These are phyloP conservation scores for Picea sitchensis DNA, from an alignment of 75 land plant species.

Conservation along the genomic window DNA sequence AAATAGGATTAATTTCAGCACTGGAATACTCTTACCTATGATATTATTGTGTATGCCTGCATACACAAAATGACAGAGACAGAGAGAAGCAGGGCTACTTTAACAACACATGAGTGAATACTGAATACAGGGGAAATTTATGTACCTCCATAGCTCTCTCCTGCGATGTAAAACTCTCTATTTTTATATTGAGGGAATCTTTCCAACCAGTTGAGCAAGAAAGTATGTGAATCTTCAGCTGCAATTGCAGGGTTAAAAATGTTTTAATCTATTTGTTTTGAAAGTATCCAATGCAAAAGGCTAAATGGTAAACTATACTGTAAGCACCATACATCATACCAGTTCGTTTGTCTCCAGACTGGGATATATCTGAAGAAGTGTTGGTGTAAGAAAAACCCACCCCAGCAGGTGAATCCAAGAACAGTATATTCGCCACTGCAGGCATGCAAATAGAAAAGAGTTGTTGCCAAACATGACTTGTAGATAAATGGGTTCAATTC, in stretches of 20 bases:
- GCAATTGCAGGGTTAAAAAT: neutral
- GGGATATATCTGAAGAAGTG: constrained; percentile 14
- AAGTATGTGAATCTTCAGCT: constrained; percentile 10
- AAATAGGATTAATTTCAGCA: too few species aligned
- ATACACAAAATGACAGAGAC: too few species aligned
- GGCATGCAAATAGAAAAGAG: neutral
- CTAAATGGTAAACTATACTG: neutral
- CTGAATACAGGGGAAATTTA: too few species aligned
- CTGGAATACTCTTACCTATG: too few species aligned
- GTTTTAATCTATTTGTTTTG: neutral
- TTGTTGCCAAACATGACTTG: too few species aligned
- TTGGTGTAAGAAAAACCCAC: constrained; percentile 8
- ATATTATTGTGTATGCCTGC: too few species aligned
- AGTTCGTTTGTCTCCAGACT: neutral
- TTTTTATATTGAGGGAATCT: constrained; percentile 81
- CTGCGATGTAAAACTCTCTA: constrained; percentile 84
- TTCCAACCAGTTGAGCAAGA: constrained; percentile 67
- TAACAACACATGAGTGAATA: too few species aligned
- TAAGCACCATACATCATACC: neutral
- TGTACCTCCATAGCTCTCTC: constrained; percentile 51
- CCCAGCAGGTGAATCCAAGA: constrained; percentile 9
- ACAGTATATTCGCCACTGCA: constrained; percentile 1
- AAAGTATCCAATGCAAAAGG: neutral
- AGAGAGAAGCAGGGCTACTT: too few species aligned
- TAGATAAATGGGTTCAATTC: too few species aligned